phyloP scores from a whole-genome alignment of 2,329 filamentous ascomycete species.

The Periconia digitata region DNA sequence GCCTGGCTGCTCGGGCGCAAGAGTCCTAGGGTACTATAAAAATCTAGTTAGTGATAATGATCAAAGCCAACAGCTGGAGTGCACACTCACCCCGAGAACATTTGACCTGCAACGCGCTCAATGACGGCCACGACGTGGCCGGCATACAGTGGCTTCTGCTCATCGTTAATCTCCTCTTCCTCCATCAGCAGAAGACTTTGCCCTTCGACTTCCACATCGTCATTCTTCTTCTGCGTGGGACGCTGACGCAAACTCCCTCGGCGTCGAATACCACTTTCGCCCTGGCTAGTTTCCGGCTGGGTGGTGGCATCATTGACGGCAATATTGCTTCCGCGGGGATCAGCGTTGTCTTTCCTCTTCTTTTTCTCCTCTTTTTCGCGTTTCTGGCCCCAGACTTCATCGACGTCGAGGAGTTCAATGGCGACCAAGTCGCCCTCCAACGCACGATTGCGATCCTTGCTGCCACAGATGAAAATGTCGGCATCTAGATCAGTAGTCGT shows the following conservation, averaged over 20 bases:
- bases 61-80: neutral
- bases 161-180: conserved; percentile 97
- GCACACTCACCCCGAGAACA: conserved; percentile 74
- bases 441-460: conserved; percentile 96
- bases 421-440: conserved; percentile 95
- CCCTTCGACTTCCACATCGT: conserved; percentile 97
- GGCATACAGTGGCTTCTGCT: conserved; percentile 95
- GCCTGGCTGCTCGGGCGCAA: conserved; percentile 96
- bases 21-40: conserved; percentile 74
- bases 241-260: conserved; percentile 94
- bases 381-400: conserved; percentile 98
- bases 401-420: conserved; percentile 92
- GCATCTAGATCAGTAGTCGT: conserved; percentile 93
- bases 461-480: conserved; percentile 99
- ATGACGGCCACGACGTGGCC: conserved; percentile 97
- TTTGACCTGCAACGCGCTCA: conserved; percentile 94
- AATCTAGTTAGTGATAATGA: conserved; percentile 12
- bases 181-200: conserved; percentile 96
- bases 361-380: conserved; percentile 99
- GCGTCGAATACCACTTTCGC: conserved; percentile 84
- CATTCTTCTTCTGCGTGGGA: conserved; percentile 99
- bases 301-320: conserved; percentile 65
- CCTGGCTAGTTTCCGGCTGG: conserved; percentile 61
- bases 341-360: conserved; percentile 98
- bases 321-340: conserved; percentile 74